Conservation (phyloP, 129 eudicot species). For the Chrysanthemum lavandulifolium region DNA sequence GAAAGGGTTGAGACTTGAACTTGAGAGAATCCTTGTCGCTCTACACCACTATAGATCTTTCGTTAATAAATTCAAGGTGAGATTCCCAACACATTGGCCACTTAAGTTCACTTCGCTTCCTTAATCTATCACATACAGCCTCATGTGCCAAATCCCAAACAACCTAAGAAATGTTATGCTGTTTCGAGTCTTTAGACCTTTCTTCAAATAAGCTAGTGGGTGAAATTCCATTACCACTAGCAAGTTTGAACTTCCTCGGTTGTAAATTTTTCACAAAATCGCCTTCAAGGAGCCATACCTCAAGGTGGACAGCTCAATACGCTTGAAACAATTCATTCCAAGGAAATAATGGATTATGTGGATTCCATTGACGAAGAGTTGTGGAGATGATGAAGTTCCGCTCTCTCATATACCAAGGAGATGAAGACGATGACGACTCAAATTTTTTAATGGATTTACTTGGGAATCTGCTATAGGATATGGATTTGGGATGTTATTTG, state of each 20-base stretch:
- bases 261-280: constrained; percentile 35
- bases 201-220: constrained; percentile 40
- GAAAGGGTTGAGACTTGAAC: constrained; percentile 25
- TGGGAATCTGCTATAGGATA: constrained; percentile 40
- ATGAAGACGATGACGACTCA: constrained; percentile 21
- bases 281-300: constrained; percentile 37
- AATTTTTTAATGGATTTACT: constrained; percentile 29
- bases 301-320: constrained; percentile 36
- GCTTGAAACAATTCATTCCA: constrained; percentile 19
- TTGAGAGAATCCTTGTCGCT: constrained; percentile 30
- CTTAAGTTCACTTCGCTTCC: constrained; percentile 25
- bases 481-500: constrained; percentile 36
- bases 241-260: constrained; percentile 22
- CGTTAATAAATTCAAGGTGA: constrained; percentile 38
- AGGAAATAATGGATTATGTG: constrained; percentile 40
- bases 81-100: constrained; percentile 29
- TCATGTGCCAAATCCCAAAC: constrained; percentile 27
- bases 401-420: constrained; percentile 6
- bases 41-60: constrained; percentile 38
- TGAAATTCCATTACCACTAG: constrained; percentile 29
- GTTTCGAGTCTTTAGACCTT: constrained; percentile 41
- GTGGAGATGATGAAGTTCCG: constrained; percentile 15
- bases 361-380: constrained; percentile 31
- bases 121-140: constrained; percentile 41
- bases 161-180: constrained; percentile 8